phyloP scores from a whole-genome alignment of 345 rosid species.

The Erodium maritimum region DNA sequence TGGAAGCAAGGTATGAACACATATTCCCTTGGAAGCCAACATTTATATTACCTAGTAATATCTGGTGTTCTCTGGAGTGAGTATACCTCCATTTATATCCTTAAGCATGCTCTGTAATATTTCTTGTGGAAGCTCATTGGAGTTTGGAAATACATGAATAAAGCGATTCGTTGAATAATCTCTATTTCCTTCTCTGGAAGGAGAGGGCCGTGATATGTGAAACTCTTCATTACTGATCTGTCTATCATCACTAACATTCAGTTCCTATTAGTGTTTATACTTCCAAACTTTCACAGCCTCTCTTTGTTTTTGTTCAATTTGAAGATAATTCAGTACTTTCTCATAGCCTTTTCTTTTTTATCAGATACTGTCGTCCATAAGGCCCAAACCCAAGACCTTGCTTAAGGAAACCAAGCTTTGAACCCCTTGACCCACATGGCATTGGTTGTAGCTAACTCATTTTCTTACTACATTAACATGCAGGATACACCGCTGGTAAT shows the following conservation, averaged over 20 bases:
- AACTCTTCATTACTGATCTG: background rate
- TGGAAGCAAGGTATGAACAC: conserved; percentile 64
- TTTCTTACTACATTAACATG: conserved; percentile 9
- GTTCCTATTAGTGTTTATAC: background rate
- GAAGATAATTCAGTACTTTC: background rate
- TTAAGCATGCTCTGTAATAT: background rate
- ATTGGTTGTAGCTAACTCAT: background rate
- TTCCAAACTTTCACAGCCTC: background rate
- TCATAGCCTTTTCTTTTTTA: too few species aligned
- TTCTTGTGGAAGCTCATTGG: background rate
- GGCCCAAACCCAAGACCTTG: too few species aligned
- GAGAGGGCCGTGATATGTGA: background rate
- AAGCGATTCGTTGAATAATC: background rate
- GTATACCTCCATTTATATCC: background rate
- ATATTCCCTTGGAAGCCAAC: conserved; percentile 12
- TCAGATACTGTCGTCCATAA: too few species aligned
- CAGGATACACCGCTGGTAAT: conserved; percentile 56
- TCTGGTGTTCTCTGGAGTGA: background rate
- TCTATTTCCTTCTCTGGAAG: background rate
- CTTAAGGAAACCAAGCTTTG: background rate
- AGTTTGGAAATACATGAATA: too few species aligned
- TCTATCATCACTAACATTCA: background rate
- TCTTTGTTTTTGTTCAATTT: too few species aligned
- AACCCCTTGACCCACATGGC: background rate
- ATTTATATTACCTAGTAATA: conserved; percentile 1